Conservation (phyloP, 345 rosid species). For the Anastatica hierochuntica region DNA sequence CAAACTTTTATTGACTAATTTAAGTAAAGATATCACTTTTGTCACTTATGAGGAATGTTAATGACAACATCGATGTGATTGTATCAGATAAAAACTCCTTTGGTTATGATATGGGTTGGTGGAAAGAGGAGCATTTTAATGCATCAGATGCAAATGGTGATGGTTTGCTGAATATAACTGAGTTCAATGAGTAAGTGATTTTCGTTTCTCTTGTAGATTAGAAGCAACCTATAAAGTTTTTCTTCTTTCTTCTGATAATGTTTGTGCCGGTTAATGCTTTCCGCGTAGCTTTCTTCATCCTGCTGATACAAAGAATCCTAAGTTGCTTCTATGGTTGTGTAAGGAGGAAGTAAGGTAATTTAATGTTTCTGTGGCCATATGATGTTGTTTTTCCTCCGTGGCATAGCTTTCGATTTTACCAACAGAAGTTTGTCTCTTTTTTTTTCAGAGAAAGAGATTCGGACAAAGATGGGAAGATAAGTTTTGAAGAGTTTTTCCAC, state of each 20-base stretch:
- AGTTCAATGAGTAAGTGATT: slow-evolving; percentile 84
- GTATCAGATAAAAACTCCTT: slow-evolving; percentile 48
- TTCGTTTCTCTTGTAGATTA: neutral
- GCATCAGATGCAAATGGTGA: slow-evolving; percentile 95
- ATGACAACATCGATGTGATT: too few relatives aligned
- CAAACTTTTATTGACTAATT: neutral
- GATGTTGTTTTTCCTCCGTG: neutral
- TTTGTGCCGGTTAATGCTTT: slow-evolving; percentile 10
- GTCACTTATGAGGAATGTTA: too few relatives aligned
- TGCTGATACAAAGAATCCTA: slow-evolving; percentile 80
- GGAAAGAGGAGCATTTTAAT: slow-evolving; percentile 95
- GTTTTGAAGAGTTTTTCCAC: slow-evolving; percentile 75
- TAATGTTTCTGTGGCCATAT: too few relatives aligned
- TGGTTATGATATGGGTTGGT: slow-evolving; percentile 95
- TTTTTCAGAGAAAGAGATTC: slow-evolving; percentile 78
- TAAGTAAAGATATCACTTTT: slow-evolving; percentile 6
- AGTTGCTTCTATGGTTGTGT: slow-evolving; percentile 74
- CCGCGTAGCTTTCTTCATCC: slow-evolving; percentile 81
- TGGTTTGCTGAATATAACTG: slow-evolving; percentile 71
- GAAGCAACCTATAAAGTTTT: neutral
- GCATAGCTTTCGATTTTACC: neutral
- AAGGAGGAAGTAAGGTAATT: slow-evolving; percentile 33
- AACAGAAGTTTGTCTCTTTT: too few relatives aligned
- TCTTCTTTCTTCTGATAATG: neutral
- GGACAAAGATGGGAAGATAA: slow-evolving; percentile 80